Conservation (phyloP, 768 basidiomycete genomes). For the Lactifluus subvellereus region DNA sequence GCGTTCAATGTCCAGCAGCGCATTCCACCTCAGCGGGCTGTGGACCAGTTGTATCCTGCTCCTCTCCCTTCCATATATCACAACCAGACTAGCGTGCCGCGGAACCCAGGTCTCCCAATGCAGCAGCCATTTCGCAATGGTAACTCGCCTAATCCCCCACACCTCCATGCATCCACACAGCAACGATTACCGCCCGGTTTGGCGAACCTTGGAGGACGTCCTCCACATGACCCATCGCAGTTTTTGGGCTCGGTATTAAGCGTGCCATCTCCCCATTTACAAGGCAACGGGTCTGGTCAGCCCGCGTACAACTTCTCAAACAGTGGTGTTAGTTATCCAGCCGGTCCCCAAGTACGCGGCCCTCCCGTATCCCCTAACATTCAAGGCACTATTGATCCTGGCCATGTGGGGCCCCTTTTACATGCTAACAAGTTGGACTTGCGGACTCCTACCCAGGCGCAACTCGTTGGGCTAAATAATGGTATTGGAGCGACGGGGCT, state of each 20-base stretch:
- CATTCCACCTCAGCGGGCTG: slow-evolving; percentile 44
- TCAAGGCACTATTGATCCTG: slow-evolving; percentile 42
- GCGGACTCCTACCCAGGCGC: slow-evolving; percentile 44
- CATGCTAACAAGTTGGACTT: slow-evolving; percentile 52
- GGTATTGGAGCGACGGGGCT: slow-evolving; percentile 43
- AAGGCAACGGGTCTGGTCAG: slow-evolving; percentile 14
- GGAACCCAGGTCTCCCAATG: slow-evolving; percentile 48
- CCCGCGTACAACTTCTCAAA: slow-evolving; percentile 37
- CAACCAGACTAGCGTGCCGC: slow-evolving; percentile 45
- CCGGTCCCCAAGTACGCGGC: slow-evolving; percentile 44
- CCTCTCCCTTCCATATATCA: slow-evolving; percentile 44
- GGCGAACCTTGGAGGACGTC: slow-evolving; percentile 75
- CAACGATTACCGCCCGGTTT: slow-evolving; percentile 75
- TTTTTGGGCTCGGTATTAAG: slow-evolving; percentile 42
- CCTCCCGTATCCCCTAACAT: slow-evolving; percentile 41
- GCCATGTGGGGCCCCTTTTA: slow-evolving; percentile 47
- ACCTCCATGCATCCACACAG: slow-evolving; percentile 40
- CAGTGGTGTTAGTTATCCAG: slow-evolving; percentile 26
- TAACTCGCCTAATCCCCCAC: slow-evolving; percentile 54
- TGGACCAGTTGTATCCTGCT: slow-evolving; percentile 53
- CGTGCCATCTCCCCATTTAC: slow-evolving; percentile 28
- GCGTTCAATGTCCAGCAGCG: slow-evolving; percentile 54
- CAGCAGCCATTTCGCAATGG: slow-evolving; percentile 63
- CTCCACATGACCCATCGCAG: slow-evolving; percentile 72
- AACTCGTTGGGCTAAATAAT: slow-evolving; percentile 41